Evolutionary conservation across 495 filamentous ascomycete species (phyloP).

Genomic region (Lentithecium fluviatile): DNA sequence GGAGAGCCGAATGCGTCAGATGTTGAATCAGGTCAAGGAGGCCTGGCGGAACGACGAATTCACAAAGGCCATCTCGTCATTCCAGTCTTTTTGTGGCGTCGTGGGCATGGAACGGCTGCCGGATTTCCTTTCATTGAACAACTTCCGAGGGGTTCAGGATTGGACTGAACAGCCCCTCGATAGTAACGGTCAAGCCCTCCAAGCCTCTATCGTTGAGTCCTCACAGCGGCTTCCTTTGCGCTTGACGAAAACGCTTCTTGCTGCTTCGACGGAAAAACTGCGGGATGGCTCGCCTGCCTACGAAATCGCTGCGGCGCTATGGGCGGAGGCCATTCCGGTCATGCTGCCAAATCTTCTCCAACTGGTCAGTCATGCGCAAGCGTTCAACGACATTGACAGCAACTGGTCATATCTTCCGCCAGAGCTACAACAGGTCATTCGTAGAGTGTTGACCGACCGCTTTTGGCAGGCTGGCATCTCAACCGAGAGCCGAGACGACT

Average conservation of each 20-base stretch:
- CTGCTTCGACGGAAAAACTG: constrained; percentile 84
- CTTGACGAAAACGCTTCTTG: constrained; percentile 83
- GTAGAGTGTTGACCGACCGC: constrained; percentile 84
- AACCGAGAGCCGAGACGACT: constrained; percentile 88
- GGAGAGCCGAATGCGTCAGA: constrained; percentile 63
- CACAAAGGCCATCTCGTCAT: constrained; percentile 66
- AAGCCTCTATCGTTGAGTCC: constrained; percentile 69
- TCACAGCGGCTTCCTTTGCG: constrained; percentile 77
- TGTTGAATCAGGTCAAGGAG: constrained; percentile 73
- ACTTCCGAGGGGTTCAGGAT: constrained; percentile 73
- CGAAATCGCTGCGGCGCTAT: constrained; percentile 69
- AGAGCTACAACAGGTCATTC: constrained; percentile 75
- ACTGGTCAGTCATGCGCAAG: constrained; percentile 83
- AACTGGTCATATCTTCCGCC: constrained; percentile 75
- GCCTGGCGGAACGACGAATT: constrained; percentile 76
- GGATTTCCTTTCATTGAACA: constrained; percentile 69
- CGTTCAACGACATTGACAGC: constrained; percentile 79
- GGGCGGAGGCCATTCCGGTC: constrained; percentile 76
- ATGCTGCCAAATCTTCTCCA: constrained; percentile 86
- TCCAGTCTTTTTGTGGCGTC: constrained; percentile 74
- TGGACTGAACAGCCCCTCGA: constrained; percentile 79
- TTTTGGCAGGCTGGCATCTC: constrained; percentile 99
- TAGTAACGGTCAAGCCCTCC: constrained; percentile 72
- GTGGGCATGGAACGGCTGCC: constrained; percentile 77
- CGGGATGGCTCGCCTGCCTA: constrained; percentile 66